Evolutionary conservation across 768 basidiomycete species (phyloP).

Genomic region (Boletus eberwhitei): DNA sequence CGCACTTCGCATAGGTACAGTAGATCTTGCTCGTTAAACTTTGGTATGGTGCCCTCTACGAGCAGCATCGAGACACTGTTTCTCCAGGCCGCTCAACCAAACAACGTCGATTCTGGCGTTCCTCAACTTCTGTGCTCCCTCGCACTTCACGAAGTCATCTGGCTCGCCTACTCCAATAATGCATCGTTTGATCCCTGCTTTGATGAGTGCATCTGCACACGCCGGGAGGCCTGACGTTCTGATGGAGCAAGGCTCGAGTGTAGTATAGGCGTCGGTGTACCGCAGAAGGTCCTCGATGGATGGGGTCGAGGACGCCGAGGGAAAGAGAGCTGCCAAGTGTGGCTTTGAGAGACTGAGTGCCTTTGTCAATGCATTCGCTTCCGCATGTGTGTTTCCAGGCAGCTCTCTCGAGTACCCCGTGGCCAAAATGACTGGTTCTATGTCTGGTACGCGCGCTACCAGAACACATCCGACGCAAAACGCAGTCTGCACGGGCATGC

Average conservation of each 20-base stretch:
- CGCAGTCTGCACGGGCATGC: slow-evolving; percentile 65
- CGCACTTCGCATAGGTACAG: slow-evolving; percentile 4
- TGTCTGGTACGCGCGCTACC: slow-evolving; percentile 43
- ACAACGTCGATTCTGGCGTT: slow-evolving; percentile 71
- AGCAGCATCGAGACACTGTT: slow-evolving; percentile 78
- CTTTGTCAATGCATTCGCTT: slow-evolving; percentile 89
- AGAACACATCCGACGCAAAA: slow-evolving; percentile 93
- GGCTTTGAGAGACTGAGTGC: slow-evolving; percentile 43
- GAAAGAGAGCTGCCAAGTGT: slow-evolving; percentile 45
- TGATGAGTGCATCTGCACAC: slow-evolving; percentile 81
- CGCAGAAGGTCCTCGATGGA: slow-evolving; percentile 49
- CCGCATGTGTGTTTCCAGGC: slow-evolving; percentile 93
- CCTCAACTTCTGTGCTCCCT: slow-evolving; percentile 72
- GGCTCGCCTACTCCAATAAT: slow-evolving; percentile 91
- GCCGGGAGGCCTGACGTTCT: slow-evolving; percentile 83
- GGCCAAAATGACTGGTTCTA: slow-evolving; percentile 54
- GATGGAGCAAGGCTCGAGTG: slow-evolving; percentile 93
- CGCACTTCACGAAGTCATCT: slow-evolving; percentile 90
- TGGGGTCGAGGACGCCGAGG: slow-evolving; percentile 30
- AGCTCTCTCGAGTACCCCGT: slow-evolving; percentile 90
- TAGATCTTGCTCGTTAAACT: neutral
- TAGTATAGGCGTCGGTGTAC: slow-evolving; percentile 79
- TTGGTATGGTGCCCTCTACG: slow-evolving; percentile 47
- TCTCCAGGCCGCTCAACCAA: slow-evolving; percentile 72
- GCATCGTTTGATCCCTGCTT: slow-evolving; percentile 66